Percentiles rank a stretch among this genome's conserved stretches.
Conservation (phyloP, 2,329 filamentous ascomycete species). For the Verticillium zaregamsianum region DNA sequence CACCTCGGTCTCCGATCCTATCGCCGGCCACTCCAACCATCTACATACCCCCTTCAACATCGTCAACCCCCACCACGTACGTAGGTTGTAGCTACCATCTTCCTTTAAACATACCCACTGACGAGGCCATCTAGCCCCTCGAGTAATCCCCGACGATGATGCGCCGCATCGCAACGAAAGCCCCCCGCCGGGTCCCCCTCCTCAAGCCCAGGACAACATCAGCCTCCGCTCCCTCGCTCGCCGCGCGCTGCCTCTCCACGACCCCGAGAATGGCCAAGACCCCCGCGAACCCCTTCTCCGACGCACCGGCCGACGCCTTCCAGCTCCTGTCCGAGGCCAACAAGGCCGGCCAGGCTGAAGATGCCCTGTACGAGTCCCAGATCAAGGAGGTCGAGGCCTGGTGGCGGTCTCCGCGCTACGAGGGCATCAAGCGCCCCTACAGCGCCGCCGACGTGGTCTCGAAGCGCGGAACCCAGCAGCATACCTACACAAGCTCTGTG, state of each 20-base stretch:
- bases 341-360: slow-evolving; percentile 78
- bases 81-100: too few species aligned
- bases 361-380: slow-evolving; percentile 79
- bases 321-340: slow-evolving; percentile 75
- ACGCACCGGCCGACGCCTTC: slow-evolving; percentile 67
- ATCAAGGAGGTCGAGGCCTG: slow-evolving; percentile 81
- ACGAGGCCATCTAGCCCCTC: background rate
- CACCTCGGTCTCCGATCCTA: background rate
- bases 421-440: slow-evolving; percentile 89
- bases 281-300: slow-evolving; percentile 9
- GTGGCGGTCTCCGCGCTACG: slow-evolving; percentile 83
- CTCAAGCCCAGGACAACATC: slow-evolving; percentile 13
- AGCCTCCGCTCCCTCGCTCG: slow-evolving; percentile 11
- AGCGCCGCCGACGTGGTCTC: slow-evolving; percentile 86
- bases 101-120: background rate
- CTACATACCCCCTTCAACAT: background rate
- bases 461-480: slow-evolving; percentile 83
- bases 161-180: slow-evolving; percentile 25
- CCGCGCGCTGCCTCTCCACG: slow-evolving; percentile 25
- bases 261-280: slow-evolving; percentile 24
- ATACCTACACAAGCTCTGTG: slow-evolving; percentile 85
- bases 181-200: slow-evolving; percentile 22
- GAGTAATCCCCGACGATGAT: slow-evolving; percentile 19
- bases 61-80: background rate
- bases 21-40: background rate